Evolutionary conservation across 2,329 filamentous ascomycete species (phyloP).

Genomic region (Fusarium nisikadoi): DNA sequence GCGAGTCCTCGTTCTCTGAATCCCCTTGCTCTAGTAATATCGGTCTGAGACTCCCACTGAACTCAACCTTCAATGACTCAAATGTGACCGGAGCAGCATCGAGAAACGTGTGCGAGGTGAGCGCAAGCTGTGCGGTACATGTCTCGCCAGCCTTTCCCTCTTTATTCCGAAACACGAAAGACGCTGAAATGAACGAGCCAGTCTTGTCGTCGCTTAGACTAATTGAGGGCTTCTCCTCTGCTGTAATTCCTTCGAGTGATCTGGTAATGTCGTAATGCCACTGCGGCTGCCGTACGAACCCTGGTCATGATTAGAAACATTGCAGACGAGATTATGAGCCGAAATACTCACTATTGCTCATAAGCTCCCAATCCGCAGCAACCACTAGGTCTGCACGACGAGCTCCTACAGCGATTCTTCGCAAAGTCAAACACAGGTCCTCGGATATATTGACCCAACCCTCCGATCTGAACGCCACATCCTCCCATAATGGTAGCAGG

Average conservation of each 20-base stretch:
- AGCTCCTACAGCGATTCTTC: slow-evolving; percentile 64
- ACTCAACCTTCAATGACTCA: slow-evolving; percentile 62
- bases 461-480: slow-evolving; percentile 65
- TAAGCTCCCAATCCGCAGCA: slow-evolving; percentile 72
- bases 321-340: background rate
- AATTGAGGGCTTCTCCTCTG: slow-evolving; percentile 60
- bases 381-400: slow-evolving; percentile 67
- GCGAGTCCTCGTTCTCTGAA: slow-evolving; percentile 7
- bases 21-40: slow-evolving; percentile 61
- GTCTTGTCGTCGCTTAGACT: slow-evolving; percentile 62
- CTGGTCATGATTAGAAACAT: slow-evolving; percentile 48
- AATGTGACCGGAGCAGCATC: slow-evolving; percentile 64
- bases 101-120: slow-evolving; percentile 66
- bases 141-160: slow-evolving; percentile 71
- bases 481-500: slow-evolving; percentile 67
- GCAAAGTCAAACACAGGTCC: slow-evolving; percentile 69
- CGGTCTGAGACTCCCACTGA: slow-evolving; percentile 67
- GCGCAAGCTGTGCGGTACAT: slow-evolving; percentile 66
- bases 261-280: slow-evolving; percentile 72
- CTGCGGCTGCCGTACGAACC: slow-evolving; percentile 62
- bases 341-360: slow-evolving; percentile 63
- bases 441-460: slow-evolving; percentile 70
- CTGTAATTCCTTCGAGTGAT: slow-evolving; percentile 62
- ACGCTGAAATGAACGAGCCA: slow-evolving; percentile 64
- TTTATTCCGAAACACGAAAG: slow-evolving; percentile 67